Conservation (phyloP, 2,329 filamentous ascomycete genomes). For the Ophiosphaerella herpotricha region DNA sequence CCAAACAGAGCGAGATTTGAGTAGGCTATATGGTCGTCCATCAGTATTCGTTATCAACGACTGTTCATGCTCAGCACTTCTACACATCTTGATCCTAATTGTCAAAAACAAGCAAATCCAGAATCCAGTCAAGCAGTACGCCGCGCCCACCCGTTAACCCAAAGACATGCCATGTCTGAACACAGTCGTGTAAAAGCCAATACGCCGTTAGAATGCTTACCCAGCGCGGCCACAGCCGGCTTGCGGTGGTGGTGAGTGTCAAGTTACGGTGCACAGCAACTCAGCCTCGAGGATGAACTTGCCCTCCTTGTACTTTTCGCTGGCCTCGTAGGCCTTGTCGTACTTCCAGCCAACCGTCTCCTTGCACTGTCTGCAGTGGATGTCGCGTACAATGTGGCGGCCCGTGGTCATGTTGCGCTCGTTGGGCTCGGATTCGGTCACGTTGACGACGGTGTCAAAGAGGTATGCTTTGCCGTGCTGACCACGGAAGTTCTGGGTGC, state of each 20-base stretch:
- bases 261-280: conserved; percentile 76
- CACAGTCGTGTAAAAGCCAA: conserved; percentile 3
- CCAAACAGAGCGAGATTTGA: conserved; percentile 1
- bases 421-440: conserved; percentile 78
- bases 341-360: conserved; percentile 98
- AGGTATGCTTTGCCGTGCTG: conserved; percentile 98
- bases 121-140: neutral
- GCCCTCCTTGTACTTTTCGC: conserved; percentile 98
- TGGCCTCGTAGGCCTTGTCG: conserved; percentile 90
- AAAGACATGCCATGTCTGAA: conserved; percentile 1
- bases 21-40: conserved; percentile 10
- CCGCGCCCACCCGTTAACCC: conserved; percentile 1
- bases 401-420: conserved; percentile 99
- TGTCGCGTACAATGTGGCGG: conserved; percentile 90
- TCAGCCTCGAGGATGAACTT: conserved; percentile 97
- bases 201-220: conserved; percentile 34
- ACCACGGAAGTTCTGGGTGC: conserved; percentile 85
- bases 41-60: neutral
- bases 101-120: too few species aligned
- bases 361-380: conserved; percentile 86
- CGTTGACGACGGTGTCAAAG: conserved; percentile 92
- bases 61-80: too few species aligned
- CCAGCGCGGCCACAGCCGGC: conserved; percentile 3
- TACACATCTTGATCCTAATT: too few species aligned
- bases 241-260: conserved; percentile 14